Evolutionary conservation across 2,329 filamentous ascomycete genomes (phyloP).

Genomic region (Huntiella omanensis): DNA sequence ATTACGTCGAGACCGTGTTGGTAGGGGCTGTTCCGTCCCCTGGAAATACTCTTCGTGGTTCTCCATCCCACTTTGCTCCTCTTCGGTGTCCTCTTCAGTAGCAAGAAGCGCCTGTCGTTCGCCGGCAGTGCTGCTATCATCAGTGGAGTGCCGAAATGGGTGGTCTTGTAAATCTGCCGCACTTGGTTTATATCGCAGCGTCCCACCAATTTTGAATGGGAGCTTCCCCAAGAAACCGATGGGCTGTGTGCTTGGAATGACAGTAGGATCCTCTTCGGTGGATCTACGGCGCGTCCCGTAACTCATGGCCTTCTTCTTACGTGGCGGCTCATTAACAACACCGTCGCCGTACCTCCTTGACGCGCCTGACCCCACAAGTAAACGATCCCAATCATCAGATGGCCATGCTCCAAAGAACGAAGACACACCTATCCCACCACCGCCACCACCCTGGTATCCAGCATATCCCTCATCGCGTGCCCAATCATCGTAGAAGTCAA

Average conservation of each 20-base stretch:
- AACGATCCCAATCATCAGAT: conserved; percentile 65
- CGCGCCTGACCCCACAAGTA: conserved; percentile 50
- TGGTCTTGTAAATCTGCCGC: conserved; percentile 82
- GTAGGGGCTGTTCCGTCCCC: conserved; percentile 21
- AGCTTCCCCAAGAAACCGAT: conserved; percentile 70
- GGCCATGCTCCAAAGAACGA: conserved; percentile 56
- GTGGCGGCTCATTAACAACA: conserved; percentile 42
- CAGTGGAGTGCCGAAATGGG: conserved; percentile 34
- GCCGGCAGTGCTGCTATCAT: conserved; percentile 13
- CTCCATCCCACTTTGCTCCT: background rate
- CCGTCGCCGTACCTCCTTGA: conserved; percentile 9
- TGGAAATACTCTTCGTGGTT: conserved; percentile 24
- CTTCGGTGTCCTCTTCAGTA: background rate
- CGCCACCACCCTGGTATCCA: conserved; percentile 13
- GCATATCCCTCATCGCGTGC: conserved; percentile 37
- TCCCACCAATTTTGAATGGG: conserved; percentile 70
- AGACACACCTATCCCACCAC: conserved; percentile 18
- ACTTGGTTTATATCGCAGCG: conserved; percentile 72
- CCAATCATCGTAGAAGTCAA: conserved; percentile 98
- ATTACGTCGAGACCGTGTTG: conserved; percentile 43
- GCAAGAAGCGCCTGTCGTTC: conserved; percentile 55
- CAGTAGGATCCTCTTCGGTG: conserved; percentile 60
- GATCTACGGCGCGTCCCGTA: conserved; percentile 49
- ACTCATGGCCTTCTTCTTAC: conserved; percentile 66
- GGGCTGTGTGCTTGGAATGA: conserved; percentile 75